Base-by-base conservation (phyloP, 768 basidiomycete species). In the Omphalotus guepiniiformis region DNA sequence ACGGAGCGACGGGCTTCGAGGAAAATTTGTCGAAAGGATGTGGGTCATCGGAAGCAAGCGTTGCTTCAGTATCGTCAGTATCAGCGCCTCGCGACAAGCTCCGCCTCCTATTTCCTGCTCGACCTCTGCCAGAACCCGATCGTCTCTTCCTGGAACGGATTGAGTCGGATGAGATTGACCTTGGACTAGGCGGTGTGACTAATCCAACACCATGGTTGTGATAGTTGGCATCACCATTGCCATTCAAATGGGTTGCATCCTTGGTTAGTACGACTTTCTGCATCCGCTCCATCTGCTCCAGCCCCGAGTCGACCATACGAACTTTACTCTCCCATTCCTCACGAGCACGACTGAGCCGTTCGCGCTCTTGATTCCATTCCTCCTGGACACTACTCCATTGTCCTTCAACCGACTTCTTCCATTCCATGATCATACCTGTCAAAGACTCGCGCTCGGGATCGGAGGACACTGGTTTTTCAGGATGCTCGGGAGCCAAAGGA, bases 321-420 rank as follows among this genome's bases (percentile, higher is more conserved):
- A 78, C 68, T 46, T 80, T 74, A 5, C 49, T 65, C 64, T 94
- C 93, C 85, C 88, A 94, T 55, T 93, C 89, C 34, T 88, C 82
- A 39, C 84, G 74, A 11, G 89, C 90, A 16, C 75, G 70, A 32
- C 74, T 71, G 9, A 96, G 72, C 16, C 89, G 73, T 51, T 85
- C 85, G 3, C 92, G 74, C 64, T 96, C 93, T 29, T 78, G 71
- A 2, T 74, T 75, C 92, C 92, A 96, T 47, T 88, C 86, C 54
- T 89, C 84, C 55, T 84, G 80, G 26, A 93, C 83, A 23, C 64
- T 68, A 28, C 70, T 76, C 90, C 90, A 93, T 41, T 83, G 79
- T 7, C 83, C 85, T 55, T 93, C 91, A 19, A 93, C 80, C 9
- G 69, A 71, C 57, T 79, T 82, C 62, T 85, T 86, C 88, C 90